Percentiles rank a stretch among this genome's conserved stretches.
Evolutionary conservation across 495 filamentous ascomycete genomes (phyloP).

Genomic region (Bacidia gigantensis): DNA sequence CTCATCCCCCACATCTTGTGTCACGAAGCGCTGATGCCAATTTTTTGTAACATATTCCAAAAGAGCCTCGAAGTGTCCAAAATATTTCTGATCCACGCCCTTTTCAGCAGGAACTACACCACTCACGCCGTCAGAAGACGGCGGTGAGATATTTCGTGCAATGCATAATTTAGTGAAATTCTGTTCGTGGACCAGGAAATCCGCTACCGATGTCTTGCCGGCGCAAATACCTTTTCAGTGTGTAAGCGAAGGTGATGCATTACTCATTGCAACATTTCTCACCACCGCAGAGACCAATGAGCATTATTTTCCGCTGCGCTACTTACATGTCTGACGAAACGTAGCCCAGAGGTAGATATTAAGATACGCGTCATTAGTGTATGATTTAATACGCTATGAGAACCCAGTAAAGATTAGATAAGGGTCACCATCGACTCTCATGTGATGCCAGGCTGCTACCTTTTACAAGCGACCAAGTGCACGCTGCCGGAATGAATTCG

Average conservation of each 20-base stretch:
- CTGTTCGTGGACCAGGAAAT: constrained; percentile 65
- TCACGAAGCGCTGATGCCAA: constrained; percentile 75
- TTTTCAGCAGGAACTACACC: neutral
- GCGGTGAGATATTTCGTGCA: neutral
- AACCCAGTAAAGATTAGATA: no score
- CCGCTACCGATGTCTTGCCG: constrained; percentile 74
- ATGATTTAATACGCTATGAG: no score
- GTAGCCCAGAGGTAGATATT: no score
- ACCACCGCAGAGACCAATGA: constrained; percentile 90
- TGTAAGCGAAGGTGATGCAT: constrained; percentile 8
- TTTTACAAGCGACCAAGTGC: no score
- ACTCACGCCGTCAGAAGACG: neutral
- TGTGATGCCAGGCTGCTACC: no score
- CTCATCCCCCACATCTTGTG: constrained; percentile 61
- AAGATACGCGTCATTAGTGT: no score
- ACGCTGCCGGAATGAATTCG: no score
- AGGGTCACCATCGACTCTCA: no score
- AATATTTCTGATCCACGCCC: constrained; percentile 22
- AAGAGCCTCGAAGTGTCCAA: constrained; percentile 46
- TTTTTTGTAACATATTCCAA: constrained; percentile 72
- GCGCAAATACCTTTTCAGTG: constrained; percentile 63
- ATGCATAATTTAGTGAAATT: constrained; percentile 49
- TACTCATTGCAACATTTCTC: constrained; percentile 18
- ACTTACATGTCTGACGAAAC: no score
- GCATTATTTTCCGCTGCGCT: no score